Evolutionary conservation across 331 rosid genomes (phyloP), one percentile per base, ranked within the genome.

Genomic region (Ulmus americana): DNA sequence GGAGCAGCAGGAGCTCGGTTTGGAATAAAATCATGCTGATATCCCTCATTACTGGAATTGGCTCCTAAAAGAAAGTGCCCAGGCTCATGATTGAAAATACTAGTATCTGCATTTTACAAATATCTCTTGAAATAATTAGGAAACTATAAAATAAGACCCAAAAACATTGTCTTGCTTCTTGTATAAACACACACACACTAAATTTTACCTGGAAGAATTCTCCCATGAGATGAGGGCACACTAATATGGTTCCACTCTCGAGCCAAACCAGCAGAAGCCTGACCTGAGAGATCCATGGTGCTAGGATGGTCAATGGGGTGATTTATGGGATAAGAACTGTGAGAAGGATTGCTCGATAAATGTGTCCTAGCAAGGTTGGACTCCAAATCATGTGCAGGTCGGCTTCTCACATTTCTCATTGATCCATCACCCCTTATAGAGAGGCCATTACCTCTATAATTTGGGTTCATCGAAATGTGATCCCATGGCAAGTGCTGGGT

Each of bases 401-500:
- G 88, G 53, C 97, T 86, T 73, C 95, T 86, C 69, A 90, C 97
- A 66, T 90, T 90, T 84, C 95, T 75, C 77, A 74, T 59, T 66
- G 91, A 77, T 70, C 79, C 83, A 77, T 86, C 95, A 54, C 83
- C 85, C 86, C 88, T 74, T 59, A 87, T 81, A 40, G 91, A 79
- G 59, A 76, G 83, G 68, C 86, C 84, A 58, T 61, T 71, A 51
- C 92, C 88, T 80, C 95, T 84, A 66, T 81, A 67, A 72, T 74
- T n/a, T 56, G 95, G 82, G 40, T 79, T 20, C 87, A 80, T 72
- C 63, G 80, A 41, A 64, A 46, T 67, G 70, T 76, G 82, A 79
- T 86, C 95, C 96, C 95, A 86, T 12, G 85, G 90, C 72, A 82
- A 74, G 72, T 79, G 78, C 67, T 84, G 91, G 48, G 84, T 55